Conservation (phyloP, 2,329 filamentous ascomycete species). For the Pestalotiopsis sp. region DNA sequence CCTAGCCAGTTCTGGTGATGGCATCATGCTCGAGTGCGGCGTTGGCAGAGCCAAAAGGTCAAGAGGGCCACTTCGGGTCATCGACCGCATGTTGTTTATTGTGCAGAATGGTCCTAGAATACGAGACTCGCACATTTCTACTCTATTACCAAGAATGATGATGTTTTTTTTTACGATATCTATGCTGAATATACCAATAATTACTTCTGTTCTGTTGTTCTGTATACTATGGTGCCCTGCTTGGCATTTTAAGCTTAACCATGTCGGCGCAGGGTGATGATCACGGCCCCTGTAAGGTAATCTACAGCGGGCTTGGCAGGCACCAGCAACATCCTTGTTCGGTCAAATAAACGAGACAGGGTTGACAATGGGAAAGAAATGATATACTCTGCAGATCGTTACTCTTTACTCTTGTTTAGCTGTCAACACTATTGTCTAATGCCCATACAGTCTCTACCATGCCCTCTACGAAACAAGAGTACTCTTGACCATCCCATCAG, state of each 20-base stretch:
- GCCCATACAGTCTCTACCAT: neutral
- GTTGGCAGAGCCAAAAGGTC: neutral
- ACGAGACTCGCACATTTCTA: too few relatives aligned
- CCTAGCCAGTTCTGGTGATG: conserved; percentile 3
- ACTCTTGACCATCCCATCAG: neutral
- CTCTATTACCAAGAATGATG: too few relatives aligned
- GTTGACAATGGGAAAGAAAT: neutral
- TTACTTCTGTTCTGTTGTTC: neutral
- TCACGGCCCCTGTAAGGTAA: neutral
- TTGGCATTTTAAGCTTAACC: conserved; percentile 1
- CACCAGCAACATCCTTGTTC: neutral
- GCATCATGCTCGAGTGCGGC: conserved; percentile 10
- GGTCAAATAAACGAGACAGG: neutral
- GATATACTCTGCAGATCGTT: neutral
- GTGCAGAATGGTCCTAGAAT: too few relatives aligned
- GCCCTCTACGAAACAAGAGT: neutral
- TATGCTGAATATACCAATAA: neutral
- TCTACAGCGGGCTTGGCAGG: neutral
- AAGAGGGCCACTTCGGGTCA: too few relatives aligned
- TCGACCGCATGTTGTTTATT: too few relatives aligned
- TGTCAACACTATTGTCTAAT: neutral
- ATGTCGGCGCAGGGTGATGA: neutral
- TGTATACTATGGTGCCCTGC: neutral
- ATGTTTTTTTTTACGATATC: too few relatives aligned
- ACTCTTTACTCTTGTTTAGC: neutral